Percentiles rank a stretch among this genome's conserved stretches.
These are phyloP conservation scores for Letharia columbiana DNA, from an alignment of 495 filamentous ascomycete species.

Conservation along the genomic window DNA sequence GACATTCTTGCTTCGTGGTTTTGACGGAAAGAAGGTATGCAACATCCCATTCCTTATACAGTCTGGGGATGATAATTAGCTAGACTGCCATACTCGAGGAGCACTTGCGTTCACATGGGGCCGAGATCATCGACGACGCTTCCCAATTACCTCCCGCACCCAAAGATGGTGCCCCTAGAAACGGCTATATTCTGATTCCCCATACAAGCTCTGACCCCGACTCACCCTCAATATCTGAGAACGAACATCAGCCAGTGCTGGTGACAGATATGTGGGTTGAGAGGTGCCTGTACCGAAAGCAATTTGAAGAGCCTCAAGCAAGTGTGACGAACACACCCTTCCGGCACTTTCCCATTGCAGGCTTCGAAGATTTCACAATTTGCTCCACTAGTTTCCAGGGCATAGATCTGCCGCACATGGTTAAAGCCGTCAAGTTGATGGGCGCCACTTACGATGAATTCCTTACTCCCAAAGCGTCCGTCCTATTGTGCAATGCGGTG, in stretches of 20 bases:
- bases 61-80: neutral
- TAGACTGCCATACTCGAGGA: constrained; percentile 41
- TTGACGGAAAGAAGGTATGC: constrained; percentile 46
- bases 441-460: constrained; percentile 72
- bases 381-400: constrained; percentile 75
- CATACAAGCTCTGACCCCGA: constrained; percentile 37
- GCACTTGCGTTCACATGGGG: constrained; percentile 48
- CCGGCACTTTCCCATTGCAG: constrained; percentile 55
- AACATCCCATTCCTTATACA: neutral
- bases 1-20: constrained; percentile 59
- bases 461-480: constrained; percentile 54
- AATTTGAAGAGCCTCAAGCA: constrained; percentile 56
- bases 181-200: constrained; percentile 47
- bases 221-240: constrained; percentile 36
- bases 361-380: constrained; percentile 58
- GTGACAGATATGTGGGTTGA: constrained; percentile 95
- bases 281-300: constrained; percentile 67
- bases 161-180: constrained; percentile 36
- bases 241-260: constrained; percentile 39
- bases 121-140: constrained; percentile 37
- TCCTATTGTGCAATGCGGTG: constrained; percentile 59
- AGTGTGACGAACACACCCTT: constrained; percentile 72
- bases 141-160: constrained; percentile 35
- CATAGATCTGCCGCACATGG: constrained; percentile 77
- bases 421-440: constrained; percentile 63